phyloP scores from a whole-genome alignment of 257 asterid genomes.

The Leonotis leonurus region DNA sequence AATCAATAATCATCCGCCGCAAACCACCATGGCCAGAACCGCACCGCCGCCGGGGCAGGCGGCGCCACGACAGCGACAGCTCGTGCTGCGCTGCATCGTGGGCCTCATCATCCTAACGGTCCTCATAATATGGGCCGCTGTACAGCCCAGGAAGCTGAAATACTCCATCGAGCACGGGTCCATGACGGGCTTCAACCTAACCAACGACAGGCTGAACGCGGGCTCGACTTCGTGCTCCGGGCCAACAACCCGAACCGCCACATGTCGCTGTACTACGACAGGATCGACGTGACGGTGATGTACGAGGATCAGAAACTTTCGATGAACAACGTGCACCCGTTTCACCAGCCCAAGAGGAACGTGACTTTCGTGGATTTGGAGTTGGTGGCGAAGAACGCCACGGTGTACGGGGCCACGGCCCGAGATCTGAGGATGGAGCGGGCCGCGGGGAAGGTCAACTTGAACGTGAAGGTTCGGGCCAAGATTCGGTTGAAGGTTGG shows the following conservation, averaged over 20 bases:
- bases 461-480: slow-evolving; percentile 53
- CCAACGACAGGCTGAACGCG: slow-evolving; percentile 37
- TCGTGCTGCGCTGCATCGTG: slow-evolving; percentile 23
- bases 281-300: slow-evolving; percentile 42
- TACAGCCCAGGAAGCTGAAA: slow-evolving; percentile 40
- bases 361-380: slow-evolving; percentile 50
- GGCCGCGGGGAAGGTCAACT: slow-evolving; percentile 35
- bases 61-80: no score
- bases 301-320: slow-evolving; percentile 53
- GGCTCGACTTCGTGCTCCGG: slow-evolving; percentile 52
- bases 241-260: slow-evolving; percentile 71
- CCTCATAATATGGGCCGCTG: slow-evolving; percentile 50
- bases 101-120: slow-evolving; percentile 39
- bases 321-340: slow-evolving; percentile 40
- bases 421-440: slow-evolving; percentile 50
- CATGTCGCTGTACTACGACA: slow-evolving; percentile 65
- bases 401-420: slow-evolving; percentile 39
- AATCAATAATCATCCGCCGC: no score
- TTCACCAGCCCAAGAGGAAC: slow-evolving; percentile 46
- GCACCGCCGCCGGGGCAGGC: no score
- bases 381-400: slow-evolving; percentile 37
- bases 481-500: slow-evolving; percentile 73
- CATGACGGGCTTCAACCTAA: slow-evolving; percentile 44
- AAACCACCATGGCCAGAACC: no score
- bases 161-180: slow-evolving; percentile 68